These are phyloP conservation scores for Sorghum bicolor DNA, from an alignment of 176 grass and related monocot species.

Conservation along the genomic window DNA sequence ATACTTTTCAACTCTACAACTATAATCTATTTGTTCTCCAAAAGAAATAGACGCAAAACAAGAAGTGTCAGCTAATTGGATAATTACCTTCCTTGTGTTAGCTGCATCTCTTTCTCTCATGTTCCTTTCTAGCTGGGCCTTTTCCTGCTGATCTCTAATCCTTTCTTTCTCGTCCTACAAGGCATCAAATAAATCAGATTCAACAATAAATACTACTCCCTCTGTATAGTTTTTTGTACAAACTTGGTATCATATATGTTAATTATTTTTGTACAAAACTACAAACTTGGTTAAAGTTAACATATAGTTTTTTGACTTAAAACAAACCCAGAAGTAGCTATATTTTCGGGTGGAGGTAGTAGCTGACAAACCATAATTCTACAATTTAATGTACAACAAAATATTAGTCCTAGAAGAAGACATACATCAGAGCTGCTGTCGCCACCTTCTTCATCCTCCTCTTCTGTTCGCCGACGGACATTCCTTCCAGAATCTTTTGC, in stretches of 20 bases:
- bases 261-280: background rate
- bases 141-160: constrained; percentile 82
- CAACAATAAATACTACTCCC: constrained; percentile 1
- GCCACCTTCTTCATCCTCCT: constrained; percentile 46
- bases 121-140: constrained; percentile 81
- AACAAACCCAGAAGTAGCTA: background rate
- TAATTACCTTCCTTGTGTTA: constrained; percentile 68
- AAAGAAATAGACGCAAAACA: background rate
- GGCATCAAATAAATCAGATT: constrained; percentile 27
- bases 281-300: background rate
- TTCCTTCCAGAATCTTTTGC: constrained; percentile 24
- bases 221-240: background rate
- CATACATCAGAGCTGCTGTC: constrained; percentile 24
- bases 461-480: constrained; percentile 44
- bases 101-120: constrained; percentile 84
- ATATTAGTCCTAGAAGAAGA: background rate
- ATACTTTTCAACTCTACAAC: background rate
- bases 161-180: constrained; percentile 78
- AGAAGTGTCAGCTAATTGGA: constrained; percentile 12
- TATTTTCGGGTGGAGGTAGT: background rate
- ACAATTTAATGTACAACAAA: background rate
- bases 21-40: background rate
- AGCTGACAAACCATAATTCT: background rate
- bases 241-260: background rate
- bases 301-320: background rate